Base-by-base conservation (phyloP, 805 yeast genomes). In the Nakazawaea ambrosiae region DNA sequence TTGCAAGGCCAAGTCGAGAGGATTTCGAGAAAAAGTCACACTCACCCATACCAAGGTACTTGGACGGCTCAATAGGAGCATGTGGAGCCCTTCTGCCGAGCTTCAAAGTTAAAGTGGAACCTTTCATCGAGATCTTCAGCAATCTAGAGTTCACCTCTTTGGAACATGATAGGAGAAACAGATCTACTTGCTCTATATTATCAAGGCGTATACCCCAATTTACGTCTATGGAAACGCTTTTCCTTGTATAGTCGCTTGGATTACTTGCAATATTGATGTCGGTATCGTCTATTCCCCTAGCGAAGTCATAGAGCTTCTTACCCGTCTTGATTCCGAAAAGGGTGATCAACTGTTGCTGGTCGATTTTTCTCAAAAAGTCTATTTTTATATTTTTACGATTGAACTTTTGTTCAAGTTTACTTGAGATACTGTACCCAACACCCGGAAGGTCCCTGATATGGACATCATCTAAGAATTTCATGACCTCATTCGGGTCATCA, bases 141-240 rank as follows among this genome's bases (percentile, higher is more conserved):
- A 88, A 50, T 37, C 95, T 65, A 0, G 57, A 44, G 34, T 68
- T 60, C 34, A 92, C 50, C 49, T 87, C 96, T 22, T 59, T 57
- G 1, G 81, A 64, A 33, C 88, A 58, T 15, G 71, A 59, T 25
- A 65, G 59, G 8, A 86, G 51, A 49, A 90, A 92, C 4, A 39
- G 46, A 44, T 81, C 89, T 18, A 81, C 73, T 50, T 90, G 86
- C 0, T 57, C 54, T 22, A 70, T 63, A 1, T 61, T 62, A 23
- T 75, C 71, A 45, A 89, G 82, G 33, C 97, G 54, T 1, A 90
- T 83, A 0, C 96, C 97, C 81, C 87, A 90, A 44, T 87, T 85
- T 20, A 90, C 81, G 51, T 90, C 97, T 4, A 88, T 82, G 0
- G 95, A 86, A 0, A 90, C 70, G 1, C 92, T 74, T 48, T 86